Base-by-base conservation (phyloP, 192 early-diverging fungal species). In the Diversispora epigaea region DNA sequence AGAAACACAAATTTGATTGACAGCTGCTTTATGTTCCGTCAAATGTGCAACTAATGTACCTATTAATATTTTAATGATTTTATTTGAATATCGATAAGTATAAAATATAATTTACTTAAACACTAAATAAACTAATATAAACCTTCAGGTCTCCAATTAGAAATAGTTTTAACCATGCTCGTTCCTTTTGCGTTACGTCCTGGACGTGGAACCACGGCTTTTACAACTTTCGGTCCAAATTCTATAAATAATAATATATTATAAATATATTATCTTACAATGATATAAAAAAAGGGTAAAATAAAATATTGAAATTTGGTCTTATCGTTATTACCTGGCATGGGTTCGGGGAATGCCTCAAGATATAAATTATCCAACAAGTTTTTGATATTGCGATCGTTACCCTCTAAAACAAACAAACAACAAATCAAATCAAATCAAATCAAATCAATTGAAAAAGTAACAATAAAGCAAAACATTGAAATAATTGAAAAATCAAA, bases 11-110 rank as follows among this genome's bases (percentile, higher is more conserved):
- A 95, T 78, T 61, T 90, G 88, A 25, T 89, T 90, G 17, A 96
- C 84, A 2, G 90, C 73, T n/a, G 86, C 89, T 25, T 87, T 93
- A 75, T 98, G 96, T 70, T 98, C 95, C 11, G 86, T 83, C 19
- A 96, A 80, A 69, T 93, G 90, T 10, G 92, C 93, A 14, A 96
- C 88, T 45, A 96, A 76, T 12, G 83, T 90, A 17, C 89, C 82
- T 79, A 76, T 55, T 12, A 49, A 19, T 21, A 52, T 50, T 9
- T 14, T 25, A 8, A 45, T 49, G 10, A 68, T 69, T 12, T 17
- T 19, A 49, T 12, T 22, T 39, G 7, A 32, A 40, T 11, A 41
- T 39, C 19, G 8, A 32, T 19, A n/a, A n/a, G 25, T 32, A 32
- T 32, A 32, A 32, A 32, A 2, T 32, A 32, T 32, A 32, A 32